Percentiles rank a stretch among this genome's conserved stretches.
Conservation (phyloP, 176 grass and related monocot genomes). For the Hyparrhenia diplandra region DNA sequence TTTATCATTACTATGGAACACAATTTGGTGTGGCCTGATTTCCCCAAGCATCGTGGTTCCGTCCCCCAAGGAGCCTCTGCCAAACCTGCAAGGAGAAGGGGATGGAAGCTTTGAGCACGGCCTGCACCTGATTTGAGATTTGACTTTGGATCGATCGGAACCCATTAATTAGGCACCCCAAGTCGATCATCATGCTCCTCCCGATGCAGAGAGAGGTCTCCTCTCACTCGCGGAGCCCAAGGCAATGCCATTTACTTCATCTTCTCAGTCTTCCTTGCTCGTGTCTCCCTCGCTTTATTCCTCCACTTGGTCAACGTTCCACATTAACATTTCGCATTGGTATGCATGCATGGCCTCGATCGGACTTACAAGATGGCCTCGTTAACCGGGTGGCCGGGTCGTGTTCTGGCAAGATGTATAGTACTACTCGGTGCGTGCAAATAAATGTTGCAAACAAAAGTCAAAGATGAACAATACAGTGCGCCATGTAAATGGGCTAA, state of each 20-base stretch:
- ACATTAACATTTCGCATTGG: not conserved
- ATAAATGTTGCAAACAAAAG: not conserved
- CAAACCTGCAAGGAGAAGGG: not conserved
- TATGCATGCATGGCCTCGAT: not conserved
- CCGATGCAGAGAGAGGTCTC: slow-evolving; percentile 15
- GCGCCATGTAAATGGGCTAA: too few relatives aligned
- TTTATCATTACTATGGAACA: too few relatives aligned
- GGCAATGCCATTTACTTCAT: not conserved
- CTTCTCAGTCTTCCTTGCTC: not conserved
- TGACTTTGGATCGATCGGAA: slow-evolving; percentile 21
- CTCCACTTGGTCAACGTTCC: not conserved
- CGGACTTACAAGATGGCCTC: too few relatives aligned
- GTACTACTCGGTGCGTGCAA: not conserved
- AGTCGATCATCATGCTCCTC: not conserved
- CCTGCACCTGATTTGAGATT: not conserved
- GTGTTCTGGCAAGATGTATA: not conserved
- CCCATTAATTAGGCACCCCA: slow-evolving; percentile 11
- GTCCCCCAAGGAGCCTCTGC: not conserved
- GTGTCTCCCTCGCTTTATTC: not conserved
- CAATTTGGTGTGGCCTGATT: too few relatives aligned
- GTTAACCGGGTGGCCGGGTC: not conserved
- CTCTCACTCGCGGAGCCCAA: not conserved
- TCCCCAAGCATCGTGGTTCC: not conserved
- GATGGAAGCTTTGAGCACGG: slow-evolving; percentile 16
- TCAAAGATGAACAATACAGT: not conserved